Evolutionary conservation across 345 rosid genomes (phyloP), one percentile per base, ranked within the genome.

Genomic region (Eucalyptus decipiens): DNA sequence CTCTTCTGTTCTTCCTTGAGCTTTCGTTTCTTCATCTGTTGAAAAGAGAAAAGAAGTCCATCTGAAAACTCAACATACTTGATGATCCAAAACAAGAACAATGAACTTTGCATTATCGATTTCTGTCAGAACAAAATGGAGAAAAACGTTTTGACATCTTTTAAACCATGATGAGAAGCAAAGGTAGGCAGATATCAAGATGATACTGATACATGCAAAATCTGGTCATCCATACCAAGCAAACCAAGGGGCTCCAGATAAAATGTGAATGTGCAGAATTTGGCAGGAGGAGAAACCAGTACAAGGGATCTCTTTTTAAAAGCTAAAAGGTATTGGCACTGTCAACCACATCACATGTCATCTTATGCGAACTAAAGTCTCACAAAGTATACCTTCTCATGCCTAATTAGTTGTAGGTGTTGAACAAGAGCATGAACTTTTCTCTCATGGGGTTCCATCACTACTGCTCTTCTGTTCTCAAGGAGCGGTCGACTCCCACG

Each of bases 401-500:
- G 89, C 65, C 92, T 86, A 19, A 97, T 94, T 89, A 93, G 92
- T 76, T 91, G 94, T 67, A 91, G 95, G 16, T 98, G 98, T 89
- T 96, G 96, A 92, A 96, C 87, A 89, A 93, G 92, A 45, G 93
- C 89, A 86, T 91, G 95, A 17, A 91, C 94, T 93, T 91, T 92
- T 40, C 95, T 90, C 90, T 98, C 97, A 62, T 88, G 90, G 23
- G 96, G 94, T 40, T 95, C 97, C 98, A 95, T 92, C 24, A 98
- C 94, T 87, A 98, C 98, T 52, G 98, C 98, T 92, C 97, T 93
- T 93, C 89, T 94, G 14, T 72, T 90, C 60, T 96, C 97, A 87
- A 98, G 93, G 48, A 88, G 87, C 3, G 95, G 96, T 86, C 88
- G 92, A 89, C 91, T 94, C 81, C 92, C 86, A 48, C 83, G 90